A percentile compares a stretch with the other conserved stretches of the same genome.
phyloP scores from a whole-genome alignment of 306 rosid genomes.

The Trifolium subterraneum region DNA sequence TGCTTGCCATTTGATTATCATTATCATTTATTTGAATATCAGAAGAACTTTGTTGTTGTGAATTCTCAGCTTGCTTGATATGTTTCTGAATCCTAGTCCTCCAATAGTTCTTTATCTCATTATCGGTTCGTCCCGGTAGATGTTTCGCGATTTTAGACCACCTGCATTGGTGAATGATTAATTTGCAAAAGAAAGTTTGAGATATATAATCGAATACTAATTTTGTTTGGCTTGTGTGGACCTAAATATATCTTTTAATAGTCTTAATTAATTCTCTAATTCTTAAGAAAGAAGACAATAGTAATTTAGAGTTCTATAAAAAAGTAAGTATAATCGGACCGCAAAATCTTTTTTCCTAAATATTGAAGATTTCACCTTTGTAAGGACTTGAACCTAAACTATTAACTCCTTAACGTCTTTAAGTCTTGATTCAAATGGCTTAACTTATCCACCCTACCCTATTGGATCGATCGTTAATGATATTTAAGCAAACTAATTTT shows the following conservation, averaged over 20 bases:
- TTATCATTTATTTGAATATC: slow-evolving; percentile 17
- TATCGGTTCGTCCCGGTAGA: slow-evolving; percentile 57
- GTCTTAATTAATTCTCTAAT: neutral
- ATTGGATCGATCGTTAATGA: neutral
- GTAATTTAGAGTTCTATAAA: neutral
- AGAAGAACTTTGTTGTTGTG: slow-evolving; percentile 31
- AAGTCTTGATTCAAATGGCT: too few species aligned
- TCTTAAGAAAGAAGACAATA: neutral
- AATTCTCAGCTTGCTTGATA: slow-evolving; percentile 66
- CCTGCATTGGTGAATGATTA: slow-evolving; percentile 52
- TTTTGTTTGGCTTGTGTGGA: neutral
- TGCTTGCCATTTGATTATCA: slow-evolving; percentile 2
- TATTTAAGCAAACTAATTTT: neutral
- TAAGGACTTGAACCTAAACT: too few species aligned
- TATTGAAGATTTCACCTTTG: neutral
- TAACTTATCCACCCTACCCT: too few species aligned
- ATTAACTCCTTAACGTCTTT: too few species aligned
- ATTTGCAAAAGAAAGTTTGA: neutral
- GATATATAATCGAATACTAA: neutral
- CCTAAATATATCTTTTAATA: too few species aligned
- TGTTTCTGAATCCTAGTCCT: slow-evolving; percentile 90
- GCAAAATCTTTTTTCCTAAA: neutral
- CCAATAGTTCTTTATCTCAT: slow-evolving; percentile 85
- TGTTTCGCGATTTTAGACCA: slow-evolving; percentile 95
- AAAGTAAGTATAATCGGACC: neutral